Evolutionary conservation across 139 green algal genomes (phyloP).

Genomic region (Tetratostichococcus sp.): DNA sequence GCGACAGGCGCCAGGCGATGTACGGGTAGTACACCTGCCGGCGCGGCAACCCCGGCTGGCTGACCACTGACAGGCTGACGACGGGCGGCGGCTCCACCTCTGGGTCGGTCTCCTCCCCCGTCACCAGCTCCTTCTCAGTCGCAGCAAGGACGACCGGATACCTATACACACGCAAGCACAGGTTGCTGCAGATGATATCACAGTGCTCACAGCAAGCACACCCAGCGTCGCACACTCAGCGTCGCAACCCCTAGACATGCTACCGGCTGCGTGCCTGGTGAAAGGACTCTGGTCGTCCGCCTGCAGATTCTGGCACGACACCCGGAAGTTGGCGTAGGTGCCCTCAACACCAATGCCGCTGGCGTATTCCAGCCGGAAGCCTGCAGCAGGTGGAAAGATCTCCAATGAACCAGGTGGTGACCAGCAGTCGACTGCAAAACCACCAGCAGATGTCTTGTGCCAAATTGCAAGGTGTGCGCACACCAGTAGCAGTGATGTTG

Average conservation of each 20-base stretch:
- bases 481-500: constrained; percentile 30
- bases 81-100: constrained; percentile 10
- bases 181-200: no score
- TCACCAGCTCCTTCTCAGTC: neutral
- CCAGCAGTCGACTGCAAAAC: no score
- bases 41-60: constrained; percentile 33
- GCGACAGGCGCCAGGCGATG: constrained; percentile 39
- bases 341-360: constrained; percentile 24
- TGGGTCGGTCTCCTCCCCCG: neutral
- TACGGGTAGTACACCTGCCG: constrained; percentile 55
- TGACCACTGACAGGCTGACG: constrained; percentile 21
- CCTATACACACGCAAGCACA: constrained; percentile 4
- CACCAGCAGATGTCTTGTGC: no score
- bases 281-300: constrained; percentile 71
- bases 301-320: constrained; percentile 44
- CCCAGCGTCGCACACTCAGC: no score
- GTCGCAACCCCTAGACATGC: no score
- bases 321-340: constrained; percentile 25
- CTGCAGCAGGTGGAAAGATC: constrained; percentile 26
- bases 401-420: no score
- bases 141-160: constrained; percentile 69
- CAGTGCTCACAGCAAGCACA: no score
- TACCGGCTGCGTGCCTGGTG: constrained; percentile 7
- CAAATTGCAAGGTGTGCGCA: neutral
- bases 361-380: constrained; percentile 30